Conservation (phyloP, 192 early-diverging fungal genomes). For the Backusella australiensis region DNA sequence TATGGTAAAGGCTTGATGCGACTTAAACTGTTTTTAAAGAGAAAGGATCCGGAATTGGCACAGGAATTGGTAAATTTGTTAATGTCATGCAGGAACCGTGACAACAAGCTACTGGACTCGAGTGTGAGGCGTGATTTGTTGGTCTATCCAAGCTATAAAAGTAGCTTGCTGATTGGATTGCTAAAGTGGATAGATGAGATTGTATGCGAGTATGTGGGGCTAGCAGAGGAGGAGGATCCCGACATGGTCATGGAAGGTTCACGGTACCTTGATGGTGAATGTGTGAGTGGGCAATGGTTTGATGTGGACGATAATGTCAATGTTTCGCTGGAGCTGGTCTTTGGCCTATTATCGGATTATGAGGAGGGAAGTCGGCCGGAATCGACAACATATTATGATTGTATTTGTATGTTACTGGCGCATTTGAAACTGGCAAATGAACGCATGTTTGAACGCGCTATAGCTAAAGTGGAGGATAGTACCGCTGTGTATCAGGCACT, state of each 20-base stretch:
- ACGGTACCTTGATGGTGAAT: background rate
- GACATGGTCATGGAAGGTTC: background rate
- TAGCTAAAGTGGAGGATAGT: background rate
- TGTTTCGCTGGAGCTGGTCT: background rate
- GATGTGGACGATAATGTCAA: slow-evolving; percentile 6
- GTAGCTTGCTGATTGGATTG: slow-evolving; percentile 5
- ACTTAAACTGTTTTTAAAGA: slow-evolving; percentile 15
- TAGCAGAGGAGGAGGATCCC: slow-evolving; percentile 26
- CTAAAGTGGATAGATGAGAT: slow-evolving; percentile 31
- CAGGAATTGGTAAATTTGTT: slow-evolving; percentile 14
- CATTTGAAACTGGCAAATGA: background rate
- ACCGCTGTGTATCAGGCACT: background rate
- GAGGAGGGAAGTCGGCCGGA: background rate
- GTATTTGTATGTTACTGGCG: background rate
- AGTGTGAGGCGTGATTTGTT: background rate
- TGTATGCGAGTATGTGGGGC: slow-evolving; percentile 22
- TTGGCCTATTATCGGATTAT: background rate
- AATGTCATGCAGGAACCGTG: background rate
- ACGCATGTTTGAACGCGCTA: background rate
- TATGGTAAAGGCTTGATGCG: slow-evolving; percentile 8
- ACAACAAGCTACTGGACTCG: background rate
- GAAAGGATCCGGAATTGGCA: slow-evolving; percentile 14
- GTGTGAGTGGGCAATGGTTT: slow-evolving; percentile 11
- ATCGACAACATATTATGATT: background rate
- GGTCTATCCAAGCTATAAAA: background rate